Percentiles rank a stretch among this genome's conserved stretches.
Conservation (phyloP, 208 protist species). For the Acanthamoeba triangularis region DNA sequence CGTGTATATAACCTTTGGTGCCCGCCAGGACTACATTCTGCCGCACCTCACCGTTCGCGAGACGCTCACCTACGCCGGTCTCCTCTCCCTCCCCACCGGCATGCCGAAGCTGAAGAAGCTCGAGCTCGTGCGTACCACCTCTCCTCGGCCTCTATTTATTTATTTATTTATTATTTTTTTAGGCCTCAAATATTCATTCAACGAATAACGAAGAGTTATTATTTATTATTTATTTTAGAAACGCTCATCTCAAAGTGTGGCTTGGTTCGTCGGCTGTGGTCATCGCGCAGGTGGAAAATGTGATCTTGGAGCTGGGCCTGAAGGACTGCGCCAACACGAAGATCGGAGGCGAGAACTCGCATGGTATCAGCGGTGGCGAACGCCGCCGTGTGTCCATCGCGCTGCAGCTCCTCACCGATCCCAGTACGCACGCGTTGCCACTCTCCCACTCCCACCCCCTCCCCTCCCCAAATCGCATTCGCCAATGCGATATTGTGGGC, state of each 20-base stretch:
- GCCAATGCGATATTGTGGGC: too few relatives aligned
- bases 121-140: neutral
- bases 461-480: neutral
- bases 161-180: neutral
- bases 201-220: too few relatives aligned
- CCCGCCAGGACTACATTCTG: constrained; percentile 41
- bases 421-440: neutral
- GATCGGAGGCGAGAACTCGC: constrained; percentile 80
- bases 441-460: neutral
- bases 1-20: neutral
- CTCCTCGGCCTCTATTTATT: neutral
- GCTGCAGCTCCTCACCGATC: constrained; percentile 60
- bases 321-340: constrained; percentile 52
- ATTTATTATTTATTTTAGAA: too few relatives aligned
- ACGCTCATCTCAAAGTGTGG: neutral
- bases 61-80: neutral
- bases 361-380: constrained; percentile 87
- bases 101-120: constrained; percentile 23
- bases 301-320: constrained; percentile 78
- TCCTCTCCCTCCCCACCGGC: neutral
- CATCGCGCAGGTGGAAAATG: constrained; percentile 65
- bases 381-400: constrained; percentile 83
- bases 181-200: too few relatives aligned
- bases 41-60: constrained; percentile 83
- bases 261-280: neutral